Percentiles rank a stretch among this genome's conserved stretches.
Evolutionary conservation across 1,284 basidiomycete genomes (phyloP).

Genomic region (Cystobasidium sp.): DNA sequence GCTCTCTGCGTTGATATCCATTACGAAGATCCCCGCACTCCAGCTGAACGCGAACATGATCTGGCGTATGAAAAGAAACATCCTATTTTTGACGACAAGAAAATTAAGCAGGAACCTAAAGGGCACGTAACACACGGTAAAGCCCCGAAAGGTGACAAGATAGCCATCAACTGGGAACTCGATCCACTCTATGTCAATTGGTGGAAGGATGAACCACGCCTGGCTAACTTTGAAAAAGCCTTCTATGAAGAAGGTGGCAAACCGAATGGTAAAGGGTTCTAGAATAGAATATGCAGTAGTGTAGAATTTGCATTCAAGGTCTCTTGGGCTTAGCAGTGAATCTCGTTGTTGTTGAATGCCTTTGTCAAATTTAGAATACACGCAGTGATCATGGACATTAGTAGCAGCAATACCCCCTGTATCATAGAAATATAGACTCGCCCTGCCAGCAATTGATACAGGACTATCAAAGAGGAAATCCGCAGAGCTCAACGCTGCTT

Average conservation of each 20-base stretch:
- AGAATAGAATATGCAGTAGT: background rate
- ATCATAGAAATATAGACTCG: too few species aligned
- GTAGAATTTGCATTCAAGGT: too few species aligned
- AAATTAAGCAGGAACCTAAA: conserved; percentile 20
- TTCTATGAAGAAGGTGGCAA: conserved; percentile 44
- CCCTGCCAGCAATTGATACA: too few species aligned
- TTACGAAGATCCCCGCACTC: conserved; percentile 43
- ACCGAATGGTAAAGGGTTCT: conserved; percentile 42
- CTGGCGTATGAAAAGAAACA: conserved; percentile 34
- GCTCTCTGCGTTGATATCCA: conserved; percentile 44
- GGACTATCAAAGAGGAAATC: too few species aligned
- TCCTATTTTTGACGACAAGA: conserved; percentile 29
- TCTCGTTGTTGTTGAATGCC: too few species aligned
- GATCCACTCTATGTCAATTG: conserved; percentile 24
- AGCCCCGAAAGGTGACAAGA: conserved; percentile 31
- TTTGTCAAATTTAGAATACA: too few species aligned
- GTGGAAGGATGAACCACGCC: conserved; percentile 37
- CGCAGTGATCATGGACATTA: too few species aligned
- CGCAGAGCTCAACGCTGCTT: too few species aligned
- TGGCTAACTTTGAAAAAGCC: conserved; percentile 35
- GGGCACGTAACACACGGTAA: conserved; percentile 35
- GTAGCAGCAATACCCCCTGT: too few species aligned
- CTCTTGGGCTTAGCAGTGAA: too few species aligned
- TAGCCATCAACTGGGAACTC: conserved; percentile 36
- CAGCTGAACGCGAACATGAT: conserved; percentile 23